Percentiles rank a stretch among this genome's conserved stretches.
Conservation (phyloP, 2,329 filamentous ascomycete genomes). For the Coniochaeta sp. region DNA sequence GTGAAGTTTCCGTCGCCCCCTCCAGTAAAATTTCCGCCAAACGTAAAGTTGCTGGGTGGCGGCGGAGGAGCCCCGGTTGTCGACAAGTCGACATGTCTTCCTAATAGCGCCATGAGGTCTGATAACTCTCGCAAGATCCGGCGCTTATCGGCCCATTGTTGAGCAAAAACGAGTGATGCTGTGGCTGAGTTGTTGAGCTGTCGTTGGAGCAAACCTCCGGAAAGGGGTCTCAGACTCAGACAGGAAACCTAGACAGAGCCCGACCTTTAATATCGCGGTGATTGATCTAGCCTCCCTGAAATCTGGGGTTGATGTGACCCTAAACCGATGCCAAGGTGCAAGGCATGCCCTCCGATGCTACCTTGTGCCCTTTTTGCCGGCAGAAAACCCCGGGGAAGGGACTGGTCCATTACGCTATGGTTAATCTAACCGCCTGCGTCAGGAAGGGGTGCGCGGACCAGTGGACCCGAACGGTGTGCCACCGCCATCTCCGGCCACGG, state of each 20-base stretch:
- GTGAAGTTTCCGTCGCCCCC: too few relatives aligned
- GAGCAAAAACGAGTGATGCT: neutral
- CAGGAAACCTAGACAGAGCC: neutral
- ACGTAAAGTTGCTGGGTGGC: neutral
- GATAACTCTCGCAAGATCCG: neutral
- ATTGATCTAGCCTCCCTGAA: neutral
- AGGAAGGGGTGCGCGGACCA: neutral
- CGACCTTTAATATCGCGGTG: neutral
- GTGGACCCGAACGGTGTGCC: neutral
- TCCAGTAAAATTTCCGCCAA: neutral
- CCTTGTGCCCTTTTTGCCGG: neutral
- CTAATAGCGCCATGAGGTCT: neutral
- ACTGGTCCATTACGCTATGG: neutral
- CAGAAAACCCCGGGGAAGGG: neutral
- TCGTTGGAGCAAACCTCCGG: slow-evolving; percentile 1
- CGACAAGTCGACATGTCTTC: neutral
- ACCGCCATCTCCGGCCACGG: neutral
- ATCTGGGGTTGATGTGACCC: neutral
- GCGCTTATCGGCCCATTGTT: neutral
- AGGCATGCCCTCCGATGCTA: neutral
- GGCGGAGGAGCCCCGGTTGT: neutral
- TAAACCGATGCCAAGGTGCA: neutral
- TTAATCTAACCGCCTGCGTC: neutral
- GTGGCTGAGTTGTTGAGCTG: neutral
- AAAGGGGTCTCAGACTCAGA: neutral